phyloP scores from a whole-genome alignment of 257 asterid genomes.

The Solanum virginianum region DNA sequence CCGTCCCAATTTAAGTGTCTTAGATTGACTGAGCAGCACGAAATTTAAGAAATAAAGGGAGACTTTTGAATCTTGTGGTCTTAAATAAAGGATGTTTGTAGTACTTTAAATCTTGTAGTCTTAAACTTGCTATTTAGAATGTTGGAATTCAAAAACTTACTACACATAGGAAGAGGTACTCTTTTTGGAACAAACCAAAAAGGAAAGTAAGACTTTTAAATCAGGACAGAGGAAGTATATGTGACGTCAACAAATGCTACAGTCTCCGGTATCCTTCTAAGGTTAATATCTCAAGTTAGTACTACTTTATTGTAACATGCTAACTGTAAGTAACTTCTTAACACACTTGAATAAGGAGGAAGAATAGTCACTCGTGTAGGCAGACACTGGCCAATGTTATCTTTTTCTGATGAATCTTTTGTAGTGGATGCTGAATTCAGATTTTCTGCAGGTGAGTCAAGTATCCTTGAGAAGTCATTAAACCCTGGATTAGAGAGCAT shows the following conservation, averaged over 20 bases:
- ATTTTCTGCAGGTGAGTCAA: slow-evolving; percentile 48
- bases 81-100: no score
- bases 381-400: background rate
- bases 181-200: no score
- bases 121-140: no score
- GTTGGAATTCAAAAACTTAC: no score
- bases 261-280: background rate
- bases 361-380: background rate
- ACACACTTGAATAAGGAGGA: background rate
- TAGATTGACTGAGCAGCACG: no score
- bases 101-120: no score
- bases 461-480: slow-evolving; percentile 70
- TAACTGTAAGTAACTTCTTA: background rate
- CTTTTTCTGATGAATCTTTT: background rate
- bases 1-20: no score
- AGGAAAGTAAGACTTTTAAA: no score
- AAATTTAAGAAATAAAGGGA: no score
- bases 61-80: no score
- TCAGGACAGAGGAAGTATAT: background rate
- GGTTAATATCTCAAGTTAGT: background rate
- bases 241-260: background rate
- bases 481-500: slow-evolving; percentile 80
- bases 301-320: background rate
- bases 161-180: no score
- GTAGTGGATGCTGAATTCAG: background rate